These are phyloP conservation scores for Epichloe scottii DNA, from an alignment of 2,329 filamentous ascomycete species.

Conservation along the genomic window DNA sequence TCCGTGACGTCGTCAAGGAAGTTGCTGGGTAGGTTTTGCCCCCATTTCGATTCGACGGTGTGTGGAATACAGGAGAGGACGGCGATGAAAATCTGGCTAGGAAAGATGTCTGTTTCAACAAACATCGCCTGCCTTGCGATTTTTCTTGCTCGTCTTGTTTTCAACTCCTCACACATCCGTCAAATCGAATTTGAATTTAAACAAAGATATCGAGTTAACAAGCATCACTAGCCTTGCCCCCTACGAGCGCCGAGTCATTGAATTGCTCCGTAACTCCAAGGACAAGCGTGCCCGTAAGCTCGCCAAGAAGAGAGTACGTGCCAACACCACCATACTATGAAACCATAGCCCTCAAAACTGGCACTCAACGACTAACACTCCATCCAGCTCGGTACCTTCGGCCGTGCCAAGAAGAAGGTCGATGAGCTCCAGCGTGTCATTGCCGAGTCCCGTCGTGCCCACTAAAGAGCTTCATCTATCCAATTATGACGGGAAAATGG, in stretches of 20 bases:
- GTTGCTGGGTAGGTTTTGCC: slow-evolving; percentile 66
- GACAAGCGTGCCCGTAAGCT: slow-evolving; percentile 99
- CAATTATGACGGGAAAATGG: not conserved
- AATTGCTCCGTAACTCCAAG: slow-evolving; percentile 97
- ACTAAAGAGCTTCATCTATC: slow-evolving; percentile 31
- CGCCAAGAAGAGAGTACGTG: slow-evolving; percentile 91
- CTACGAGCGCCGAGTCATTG: slow-evolving; percentile 97
- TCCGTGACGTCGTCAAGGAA: slow-evolving; percentile 96
- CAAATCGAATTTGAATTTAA: not conserved
- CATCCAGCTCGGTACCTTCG: slow-evolving; percentile 84
- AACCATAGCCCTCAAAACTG: not conserved
- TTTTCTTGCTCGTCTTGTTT: not conserved
- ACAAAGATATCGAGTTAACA: not conserved
- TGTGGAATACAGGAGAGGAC: no score
- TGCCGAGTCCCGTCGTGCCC: slow-evolving; percentile 72
- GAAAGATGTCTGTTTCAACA: no score
- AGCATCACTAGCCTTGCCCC: slow-evolving; percentile 54
- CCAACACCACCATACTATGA: not conserved
- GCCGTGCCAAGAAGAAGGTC: slow-evolving; percentile 98
- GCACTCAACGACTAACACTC: slow-evolving; percentile 13
- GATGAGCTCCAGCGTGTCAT: slow-evolving; percentile 98
- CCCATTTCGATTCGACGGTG: not conserved
- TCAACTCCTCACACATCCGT: not conserved
- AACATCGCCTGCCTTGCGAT: not conserved
- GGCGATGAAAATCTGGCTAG: no score